Evolutionary conservation across 495 filamentous ascomycete genomes (phyloP).

Genomic region (Tetracladium setigerum): DNA sequence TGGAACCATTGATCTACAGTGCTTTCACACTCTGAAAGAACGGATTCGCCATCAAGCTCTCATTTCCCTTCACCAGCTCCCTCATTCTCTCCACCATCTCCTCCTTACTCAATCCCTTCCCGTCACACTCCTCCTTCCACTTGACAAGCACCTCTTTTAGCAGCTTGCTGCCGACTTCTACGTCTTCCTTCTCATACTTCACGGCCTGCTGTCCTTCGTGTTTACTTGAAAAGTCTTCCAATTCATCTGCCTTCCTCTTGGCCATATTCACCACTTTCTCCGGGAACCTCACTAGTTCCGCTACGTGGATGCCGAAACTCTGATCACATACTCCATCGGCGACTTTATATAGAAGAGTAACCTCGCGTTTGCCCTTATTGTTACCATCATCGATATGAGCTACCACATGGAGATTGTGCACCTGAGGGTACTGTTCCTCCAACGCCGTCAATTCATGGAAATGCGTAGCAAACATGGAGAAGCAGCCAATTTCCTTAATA

Average conservation of each 20-base stretch:
- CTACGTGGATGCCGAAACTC: constrained; percentile 96
- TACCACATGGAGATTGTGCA: constrained; percentile 91
- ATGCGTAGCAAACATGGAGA: constrained; percentile 92
- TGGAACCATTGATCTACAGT: constrained; percentile 43
- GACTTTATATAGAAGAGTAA: constrained; percentile 94
- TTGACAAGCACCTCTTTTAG: constrained; percentile 77
- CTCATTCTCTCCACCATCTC: constrained; percentile 75
- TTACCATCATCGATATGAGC: constrained; percentile 66
- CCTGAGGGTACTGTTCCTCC: constrained; percentile 74
- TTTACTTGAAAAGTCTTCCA: constrained; percentile 89
- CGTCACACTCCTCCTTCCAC: constrained; percentile 83
- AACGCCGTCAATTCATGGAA: constrained; percentile 97
- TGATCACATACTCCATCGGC: constrained; percentile 94
- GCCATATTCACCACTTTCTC: constrained; percentile 98
- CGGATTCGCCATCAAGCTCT: constrained; percentile 67
- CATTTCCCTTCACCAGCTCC: constrained; percentile 66
- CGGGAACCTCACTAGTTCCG: constrained; percentile 95
- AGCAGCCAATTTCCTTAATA: constrained; percentile 87
- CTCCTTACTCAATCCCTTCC: constrained; percentile 55
- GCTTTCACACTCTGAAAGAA: constrained; percentile 87
- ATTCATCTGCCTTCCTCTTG: constrained; percentile 93
- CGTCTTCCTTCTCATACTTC: constrained; percentile 68
- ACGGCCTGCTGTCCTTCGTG: constrained; percentile 39
- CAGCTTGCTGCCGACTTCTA: constrained; percentile 81
- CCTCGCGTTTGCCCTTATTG: constrained; percentile 58